These are phyloP conservation scores for Phylloporus sp. DNA, from an alignment of 768 basidiomycete species.

Conservation along the genomic window DNA sequence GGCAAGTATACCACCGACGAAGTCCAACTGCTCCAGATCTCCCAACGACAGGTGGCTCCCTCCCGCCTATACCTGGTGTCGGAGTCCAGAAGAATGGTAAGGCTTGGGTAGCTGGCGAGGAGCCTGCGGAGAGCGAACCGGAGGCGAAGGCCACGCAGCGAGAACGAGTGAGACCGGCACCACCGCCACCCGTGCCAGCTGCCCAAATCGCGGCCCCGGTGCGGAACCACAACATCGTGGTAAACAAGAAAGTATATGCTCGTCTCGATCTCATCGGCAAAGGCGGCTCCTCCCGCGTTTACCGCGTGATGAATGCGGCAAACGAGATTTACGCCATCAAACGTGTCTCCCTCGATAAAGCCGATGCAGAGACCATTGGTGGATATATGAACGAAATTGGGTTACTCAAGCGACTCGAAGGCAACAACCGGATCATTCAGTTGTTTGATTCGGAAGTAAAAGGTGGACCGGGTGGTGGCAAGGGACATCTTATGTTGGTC, in stretches of 20 bases:
- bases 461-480: conserved; percentile 54
- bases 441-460: conserved; percentile 89
- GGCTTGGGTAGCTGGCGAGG: conserved; percentile 47
- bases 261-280: conserved; percentile 87
- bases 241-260: conserved; percentile 76
- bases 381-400: conserved; percentile 97
- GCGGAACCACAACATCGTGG: conserved; percentile 38
- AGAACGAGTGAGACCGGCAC: conserved; percentile 30
- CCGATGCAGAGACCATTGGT: conserved; percentile 82
- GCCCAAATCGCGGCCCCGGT: conserved; percentile 21
- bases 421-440: conserved; percentile 88
- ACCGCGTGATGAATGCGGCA: conserved; percentile 73
- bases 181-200: conserved; percentile 31
- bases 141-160: conserved; percentile 25
- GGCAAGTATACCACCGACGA: conserved; percentile 48
- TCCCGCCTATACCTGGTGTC: conserved; percentile 14
- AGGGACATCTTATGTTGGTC: conserved; percentile 74
- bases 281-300: conserved; percentile 95
- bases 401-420: conserved; percentile 87
- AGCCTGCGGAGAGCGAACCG: conserved; percentile 35
- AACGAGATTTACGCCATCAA: conserved; percentile 89
- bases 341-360: conserved; percentile 83
- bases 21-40: conserved; percentile 69
- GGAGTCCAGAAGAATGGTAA: conserved; percentile 30
- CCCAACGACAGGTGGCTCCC: conserved; percentile 38